Evolutionary conservation across 768 basidiomycete species (phyloP), one percentile per base, ranked within the genome.

Genomic region (Mycena kentingensis): DNA sequence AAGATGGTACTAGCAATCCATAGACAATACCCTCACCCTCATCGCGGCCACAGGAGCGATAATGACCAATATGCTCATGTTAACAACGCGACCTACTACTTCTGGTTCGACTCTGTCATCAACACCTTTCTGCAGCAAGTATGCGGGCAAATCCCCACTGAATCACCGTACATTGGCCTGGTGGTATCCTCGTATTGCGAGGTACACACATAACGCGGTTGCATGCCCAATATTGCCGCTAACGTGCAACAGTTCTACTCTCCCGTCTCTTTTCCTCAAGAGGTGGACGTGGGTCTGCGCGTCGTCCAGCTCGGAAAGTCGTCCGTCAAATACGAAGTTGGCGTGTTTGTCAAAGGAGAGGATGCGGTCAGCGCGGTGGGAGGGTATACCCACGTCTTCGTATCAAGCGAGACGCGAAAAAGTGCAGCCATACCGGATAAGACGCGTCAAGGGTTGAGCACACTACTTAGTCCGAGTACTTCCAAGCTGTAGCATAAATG

Each of bases 21-120:
- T 2, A 45, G 22, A 8, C 10, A 15, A 24, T 39, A n/a, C 21
- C 7, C 21, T 57, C 49, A 36, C 35, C 31, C 16, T 19, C 13
- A 13, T 43, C 29, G 29, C 15, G 13, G 26, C 16, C 34, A 15
- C 46, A 92, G 90, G 90, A 88, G 80, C 60, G 90, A 92, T 75
- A 92, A 91, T 61, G 90, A 92, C 73, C 88, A 90, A 60, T 92
- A 92, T 63, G 77, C 80, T 12, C 90, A 92, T 55, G 73, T 91
- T 63, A 91, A 92, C 70, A 93, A 92, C 67, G 77, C 86, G 0
- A 71, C 90, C 15, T 93, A 90, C 68, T 88, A 89, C 63, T 87
- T 88, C 62, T 76, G 89, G 50, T 88, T 91, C 69, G 90, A 92
- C 70, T 88, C 89, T 4, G 73, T 90, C 62, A 74, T 92, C 67